A percentile compares a stretch with the other conserved stretches of the same genome.
Evolutionary conservation across 495 filamentous ascomycete species (phyloP).

Genomic region (Penicillium verhagenii): DNA sequence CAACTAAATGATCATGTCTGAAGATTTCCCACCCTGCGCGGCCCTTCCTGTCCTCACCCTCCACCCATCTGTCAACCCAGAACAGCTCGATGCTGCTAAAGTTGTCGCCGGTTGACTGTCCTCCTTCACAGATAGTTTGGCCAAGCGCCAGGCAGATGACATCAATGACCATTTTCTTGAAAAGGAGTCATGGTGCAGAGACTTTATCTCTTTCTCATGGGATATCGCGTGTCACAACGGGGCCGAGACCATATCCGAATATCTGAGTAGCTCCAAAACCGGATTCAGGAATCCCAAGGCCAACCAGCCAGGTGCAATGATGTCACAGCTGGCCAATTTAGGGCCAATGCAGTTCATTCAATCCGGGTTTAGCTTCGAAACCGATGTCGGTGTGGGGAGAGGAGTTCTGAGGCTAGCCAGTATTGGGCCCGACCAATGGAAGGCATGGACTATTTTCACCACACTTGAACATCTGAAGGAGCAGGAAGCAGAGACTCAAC

Average conservation of each 20-base stretch:
- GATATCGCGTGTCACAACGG: slow-evolving; percentile 6
- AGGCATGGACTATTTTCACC: slow-evolving; percentile 4
- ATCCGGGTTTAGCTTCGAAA: slow-evolving; percentile 4
- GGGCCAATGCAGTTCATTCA: slow-evolving; percentile 1
- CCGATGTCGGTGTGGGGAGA: background rate
- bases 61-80: background rate
- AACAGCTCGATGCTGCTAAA: background rate
- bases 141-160: background rate
- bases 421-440: background rate
- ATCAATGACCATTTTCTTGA: slow-evolving; percentile 1
- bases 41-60: background rate
- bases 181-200: slow-evolving; percentile 2
- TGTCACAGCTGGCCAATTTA: background rate
- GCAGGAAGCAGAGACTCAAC: background rate
- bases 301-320: background rate
- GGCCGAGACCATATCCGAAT: slow-evolving; percentile 1
- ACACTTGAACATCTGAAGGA: background rate
- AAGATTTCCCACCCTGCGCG: slow-evolving; percentile 1
- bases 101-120: background rate
- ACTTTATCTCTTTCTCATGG: slow-evolving; percentile 3
- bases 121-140: background rate
- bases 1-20: background rate
- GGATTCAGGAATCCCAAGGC: background rate
- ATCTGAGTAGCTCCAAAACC: background rate
- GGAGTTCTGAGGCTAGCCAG: slow-evolving; percentile 3